These are phyloP conservation scores for Lyophyllum atratum DNA, from an alignment of 768 basidiomycete species.

Conservation along the genomic window DNA sequence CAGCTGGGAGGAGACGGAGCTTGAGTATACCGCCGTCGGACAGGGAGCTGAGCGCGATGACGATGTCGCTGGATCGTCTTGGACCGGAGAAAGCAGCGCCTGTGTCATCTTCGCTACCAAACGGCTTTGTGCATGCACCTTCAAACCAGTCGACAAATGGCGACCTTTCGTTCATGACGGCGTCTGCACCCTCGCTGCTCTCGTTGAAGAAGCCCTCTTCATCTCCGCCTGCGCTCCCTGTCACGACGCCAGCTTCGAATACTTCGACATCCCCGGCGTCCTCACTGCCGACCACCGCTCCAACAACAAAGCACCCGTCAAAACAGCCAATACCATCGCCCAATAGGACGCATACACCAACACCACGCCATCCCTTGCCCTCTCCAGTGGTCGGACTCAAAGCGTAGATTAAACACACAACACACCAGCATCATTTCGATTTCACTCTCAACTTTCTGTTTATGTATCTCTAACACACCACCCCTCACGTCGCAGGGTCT, in stretches of 20 bases:
- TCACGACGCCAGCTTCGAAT: not conserved
- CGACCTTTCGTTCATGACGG: constrained; percentile 10
- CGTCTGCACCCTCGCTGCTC: constrained; percentile 17
- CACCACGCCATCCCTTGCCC: constrained; percentile 21
- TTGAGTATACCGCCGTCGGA: constrained; percentile 33
- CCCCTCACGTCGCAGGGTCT: not conserved
- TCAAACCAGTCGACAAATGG: constrained; percentile 10
- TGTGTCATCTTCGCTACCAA: constrained; percentile 14
- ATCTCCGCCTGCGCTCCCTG: not conserved
- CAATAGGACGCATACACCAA: constrained; percentile 22
- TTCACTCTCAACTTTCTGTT: not conserved
- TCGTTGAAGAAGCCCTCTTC: constrained; percentile 5
- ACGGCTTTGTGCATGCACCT: constrained; percentile 12
- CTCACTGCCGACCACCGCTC: constrained; percentile 4
- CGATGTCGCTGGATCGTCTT: constrained; percentile 14
- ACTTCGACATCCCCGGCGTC: constrained; percentile 4
- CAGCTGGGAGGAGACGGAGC: constrained; percentile 44
- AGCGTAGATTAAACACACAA: constrained; percentile 19
- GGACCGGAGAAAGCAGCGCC: not conserved
- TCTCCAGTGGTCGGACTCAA: constrained; percentile 28
- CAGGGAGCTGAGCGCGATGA: constrained; percentile 20
- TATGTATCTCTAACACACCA: constrained; percentile 16
- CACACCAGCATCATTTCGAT: not conserved
- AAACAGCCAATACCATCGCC: constrained; percentile 14
- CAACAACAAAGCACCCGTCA: constrained; percentile 1